These are phyloP conservation scores for Backusella circina DNA, from an alignment of 192 early-diverging fungal genomes.

Conservation along the genomic window DNA sequence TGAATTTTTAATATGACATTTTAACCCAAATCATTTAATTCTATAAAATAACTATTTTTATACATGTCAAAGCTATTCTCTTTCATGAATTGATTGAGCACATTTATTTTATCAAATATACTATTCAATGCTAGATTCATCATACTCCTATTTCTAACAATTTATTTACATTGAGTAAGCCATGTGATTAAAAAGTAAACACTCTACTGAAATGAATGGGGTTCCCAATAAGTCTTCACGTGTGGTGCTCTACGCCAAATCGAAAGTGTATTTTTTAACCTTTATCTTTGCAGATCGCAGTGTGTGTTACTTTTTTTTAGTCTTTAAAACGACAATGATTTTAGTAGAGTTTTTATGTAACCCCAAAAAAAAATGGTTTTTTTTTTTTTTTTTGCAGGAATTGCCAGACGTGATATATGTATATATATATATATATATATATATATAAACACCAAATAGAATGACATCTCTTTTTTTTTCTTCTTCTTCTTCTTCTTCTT, in stretches of 20 bases:
- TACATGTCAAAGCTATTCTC: too few species aligned
- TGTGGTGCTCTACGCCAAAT: not conserved
- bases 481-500: not conserved
- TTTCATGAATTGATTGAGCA: too few species aligned
- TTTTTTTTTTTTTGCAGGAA: not conserved
- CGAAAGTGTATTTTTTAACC: not conserved
- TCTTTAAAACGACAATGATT: not conserved
- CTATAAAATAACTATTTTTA: too few species aligned
- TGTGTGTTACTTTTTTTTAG: not conserved
- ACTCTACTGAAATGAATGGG: not conserved
- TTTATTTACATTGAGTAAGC: not conserved
- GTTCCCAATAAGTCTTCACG: conserved; percentile 2
- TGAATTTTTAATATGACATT: not conserved
- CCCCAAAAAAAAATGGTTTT: not conserved
- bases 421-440: not conserved
- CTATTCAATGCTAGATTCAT: not conserved
- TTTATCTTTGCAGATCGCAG: not conserved
- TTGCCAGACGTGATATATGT: not conserved
- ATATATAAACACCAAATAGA: not conserved
- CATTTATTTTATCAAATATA: too few species aligned
- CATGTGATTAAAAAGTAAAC: not conserved
- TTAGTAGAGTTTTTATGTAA: not conserved
- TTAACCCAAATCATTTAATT: not conserved
- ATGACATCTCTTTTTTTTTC: not conserved
- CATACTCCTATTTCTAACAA: not conserved